Evolutionary conservation across 2,329 filamentous ascomycete species (phyloP).

Genomic region (Trichophaea hybrida): DNA sequence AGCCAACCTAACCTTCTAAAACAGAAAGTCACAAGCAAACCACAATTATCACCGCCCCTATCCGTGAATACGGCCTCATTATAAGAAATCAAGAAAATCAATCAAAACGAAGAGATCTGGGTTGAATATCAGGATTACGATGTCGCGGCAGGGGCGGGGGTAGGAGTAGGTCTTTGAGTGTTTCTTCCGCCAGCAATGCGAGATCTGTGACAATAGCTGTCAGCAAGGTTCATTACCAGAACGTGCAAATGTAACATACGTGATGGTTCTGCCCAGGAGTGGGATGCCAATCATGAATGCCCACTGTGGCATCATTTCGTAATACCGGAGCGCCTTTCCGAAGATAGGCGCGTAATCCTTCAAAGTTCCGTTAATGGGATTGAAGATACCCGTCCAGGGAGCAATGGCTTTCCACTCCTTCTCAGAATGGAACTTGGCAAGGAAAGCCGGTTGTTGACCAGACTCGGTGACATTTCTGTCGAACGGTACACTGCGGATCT

Average conservation of each 20-base stretch:
- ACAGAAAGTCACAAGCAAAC: neutral
- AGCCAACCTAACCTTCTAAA: neutral
- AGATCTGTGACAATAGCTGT: too few species aligned
- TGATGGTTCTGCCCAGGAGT: slow-evolving; percentile 45
- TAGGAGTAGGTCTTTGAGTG: neutral
- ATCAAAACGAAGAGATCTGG: too few species aligned
- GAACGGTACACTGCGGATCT: slow-evolving; percentile 14
- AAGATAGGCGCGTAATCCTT: slow-evolving; percentile 14
- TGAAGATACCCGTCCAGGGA: slow-evolving; percentile 19
- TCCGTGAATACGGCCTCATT: too few species aligned
- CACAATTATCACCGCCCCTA: too few species aligned
- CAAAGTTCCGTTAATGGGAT: slow-evolving; percentile 16
- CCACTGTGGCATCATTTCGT: slow-evolving; percentile 36
- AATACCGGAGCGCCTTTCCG: slow-evolving; percentile 8
- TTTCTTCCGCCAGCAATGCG: too few species aligned
- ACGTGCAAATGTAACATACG: neutral
- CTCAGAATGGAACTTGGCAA: slow-evolving; percentile 12
- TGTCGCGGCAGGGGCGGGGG: neutral
- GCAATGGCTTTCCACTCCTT: slow-evolving; percentile 15
- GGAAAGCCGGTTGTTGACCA: slow-evolving; percentile 6
- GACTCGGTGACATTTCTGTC: slow-evolving; percentile 6
- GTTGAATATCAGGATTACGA: too few species aligned
- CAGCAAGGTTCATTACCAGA: too few species aligned
- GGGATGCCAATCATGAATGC: slow-evolving; percentile 62
- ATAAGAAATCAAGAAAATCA: too few species aligned